A percentile compares a stretch with the other conserved stretches of the same genome.
Conservation (phyloP, 1,284 basidiomycete species). For the Puccinia hordei region DNA sequence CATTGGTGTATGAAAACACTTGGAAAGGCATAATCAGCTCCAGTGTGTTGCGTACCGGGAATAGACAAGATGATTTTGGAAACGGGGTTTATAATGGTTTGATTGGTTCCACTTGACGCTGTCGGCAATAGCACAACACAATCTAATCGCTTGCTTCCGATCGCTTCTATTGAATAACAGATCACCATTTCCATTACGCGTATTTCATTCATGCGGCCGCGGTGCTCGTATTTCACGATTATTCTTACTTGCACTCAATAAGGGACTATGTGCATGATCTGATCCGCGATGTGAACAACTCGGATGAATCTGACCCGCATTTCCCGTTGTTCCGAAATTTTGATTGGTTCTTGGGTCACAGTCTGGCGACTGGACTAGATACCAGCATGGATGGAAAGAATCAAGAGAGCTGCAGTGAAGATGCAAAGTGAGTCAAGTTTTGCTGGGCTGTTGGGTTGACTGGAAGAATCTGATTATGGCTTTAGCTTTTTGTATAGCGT, state of each 20-base stretch:
- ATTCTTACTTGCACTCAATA: constrained; percentile 22
- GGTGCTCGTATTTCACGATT: constrained; percentile 49
- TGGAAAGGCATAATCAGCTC: constrained; percentile 51
- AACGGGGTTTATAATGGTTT: constrained; percentile 49
- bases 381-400: constrained; percentile 51
- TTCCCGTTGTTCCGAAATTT: constrained; percentile 51
- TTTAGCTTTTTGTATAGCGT: constrained; percentile 49
- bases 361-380: constrained; percentile 50
- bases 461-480: background rate
- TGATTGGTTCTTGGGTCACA: constrained; percentile 52
- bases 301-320: constrained; percentile 1
- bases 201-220: constrained; percentile 52
- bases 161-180: constrained; percentile 10
- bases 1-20: constrained; percentile 51
- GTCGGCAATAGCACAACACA: background rate
- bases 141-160: background rate
- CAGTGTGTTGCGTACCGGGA: constrained; percentile 42
- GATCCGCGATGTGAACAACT: constrained; percentile 46
- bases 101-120: background rate
- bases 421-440: constrained; percentile 46
- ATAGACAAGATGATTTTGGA: constrained; percentile 51
- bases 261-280: constrained; percentile 31
- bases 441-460: too few species aligned
- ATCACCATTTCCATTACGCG: constrained; percentile 51
- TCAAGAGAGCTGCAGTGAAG: constrained; percentile 52